These are phyloP conservation scores for Candida pseudocylindracea DNA, from an alignment of 1,139 yeast species.

Conservation along the genomic window DNA sequence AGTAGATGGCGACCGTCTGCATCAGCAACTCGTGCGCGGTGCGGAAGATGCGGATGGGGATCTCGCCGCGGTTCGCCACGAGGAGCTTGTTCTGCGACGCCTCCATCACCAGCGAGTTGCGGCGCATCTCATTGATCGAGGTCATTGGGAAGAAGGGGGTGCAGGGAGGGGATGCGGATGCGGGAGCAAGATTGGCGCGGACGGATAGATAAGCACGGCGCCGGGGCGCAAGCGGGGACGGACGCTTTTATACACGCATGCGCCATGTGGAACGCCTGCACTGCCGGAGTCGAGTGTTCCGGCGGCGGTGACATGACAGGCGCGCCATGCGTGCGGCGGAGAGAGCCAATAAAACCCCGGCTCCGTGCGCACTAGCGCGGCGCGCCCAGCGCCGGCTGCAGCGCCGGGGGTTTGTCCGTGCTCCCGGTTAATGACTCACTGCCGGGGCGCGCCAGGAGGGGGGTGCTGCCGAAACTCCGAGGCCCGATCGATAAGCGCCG, in stretches of 20 bases:
- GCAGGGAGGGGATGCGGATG: not conserved
- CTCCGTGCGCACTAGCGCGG: no score
- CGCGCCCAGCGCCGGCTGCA: no score
- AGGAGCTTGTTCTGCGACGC: slow-evolving; percentile 43
- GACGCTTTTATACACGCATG: no score
- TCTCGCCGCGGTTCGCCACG: slow-evolving; percentile 95
- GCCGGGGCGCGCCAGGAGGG: not conserved
- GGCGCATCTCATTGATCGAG: slow-evolving; percentile 29
- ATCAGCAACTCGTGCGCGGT: slow-evolving; percentile 95
- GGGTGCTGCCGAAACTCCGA: not conserved
- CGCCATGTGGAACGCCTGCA: no score
- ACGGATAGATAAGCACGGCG: not conserved
- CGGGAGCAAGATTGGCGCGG: no score
- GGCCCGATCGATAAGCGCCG: not conserved
- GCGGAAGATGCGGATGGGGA: slow-evolving; percentile 76
- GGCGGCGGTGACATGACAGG: no score
- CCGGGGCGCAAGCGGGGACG: no score
- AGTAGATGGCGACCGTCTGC: slow-evolving; percentile 95
- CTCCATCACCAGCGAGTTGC: slow-evolving; percentile 38
- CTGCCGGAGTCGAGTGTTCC: no score
- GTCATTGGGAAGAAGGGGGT: not conserved
- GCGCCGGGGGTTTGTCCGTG: no score
- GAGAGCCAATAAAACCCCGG: no score
- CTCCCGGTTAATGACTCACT: no score
- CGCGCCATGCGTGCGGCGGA: no score